Percentiles rank a stretch among this genome's conserved stretches.
Evolutionary conservation across 2,329 filamentous ascomycete genomes (phyloP).

Genomic region (Apiospora aurea): DNA sequence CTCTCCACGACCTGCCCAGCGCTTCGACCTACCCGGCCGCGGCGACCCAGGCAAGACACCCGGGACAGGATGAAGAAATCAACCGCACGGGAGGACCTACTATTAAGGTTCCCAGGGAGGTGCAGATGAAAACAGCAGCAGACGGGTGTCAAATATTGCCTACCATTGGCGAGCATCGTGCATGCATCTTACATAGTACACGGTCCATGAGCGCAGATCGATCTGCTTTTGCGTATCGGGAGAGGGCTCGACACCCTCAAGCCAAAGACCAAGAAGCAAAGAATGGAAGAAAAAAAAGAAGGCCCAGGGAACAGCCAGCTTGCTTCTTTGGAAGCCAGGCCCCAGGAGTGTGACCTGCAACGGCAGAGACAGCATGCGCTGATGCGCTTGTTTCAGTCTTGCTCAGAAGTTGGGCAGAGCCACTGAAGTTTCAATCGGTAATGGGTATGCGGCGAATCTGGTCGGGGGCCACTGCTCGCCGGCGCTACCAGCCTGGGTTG

Average conservation of each 20-base stretch:
- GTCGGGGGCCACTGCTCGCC: neutral
- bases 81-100: neutral
- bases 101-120: neutral
- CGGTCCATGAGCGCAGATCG: neutral
- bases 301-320: neutral
- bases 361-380: neutral
- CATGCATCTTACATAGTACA: neutral
- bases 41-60: too few relatives aligned
- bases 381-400: conserved; percentile 7
- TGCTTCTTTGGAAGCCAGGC: neutral
- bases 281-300: neutral
- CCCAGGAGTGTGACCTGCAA: conserved; percentile 14
- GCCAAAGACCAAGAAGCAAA: neutral
- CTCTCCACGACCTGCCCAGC: neutral
- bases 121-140: neutral
- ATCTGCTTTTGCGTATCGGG: neutral
- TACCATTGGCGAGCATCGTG: neutral
- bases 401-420: neutral
- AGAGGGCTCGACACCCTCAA: neutral
- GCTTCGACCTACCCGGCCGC: too few relatives aligned
- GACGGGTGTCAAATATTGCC: neutral
- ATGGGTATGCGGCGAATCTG: neutral
- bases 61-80: neutral
- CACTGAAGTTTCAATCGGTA: conserved; percentile 8
- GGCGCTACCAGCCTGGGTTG: neutral